These are phyloP conservation scores for Cyclotella distinguenda DNA, from an alignment of 108 stramenopile species.

Conservation along the genomic window DNA sequence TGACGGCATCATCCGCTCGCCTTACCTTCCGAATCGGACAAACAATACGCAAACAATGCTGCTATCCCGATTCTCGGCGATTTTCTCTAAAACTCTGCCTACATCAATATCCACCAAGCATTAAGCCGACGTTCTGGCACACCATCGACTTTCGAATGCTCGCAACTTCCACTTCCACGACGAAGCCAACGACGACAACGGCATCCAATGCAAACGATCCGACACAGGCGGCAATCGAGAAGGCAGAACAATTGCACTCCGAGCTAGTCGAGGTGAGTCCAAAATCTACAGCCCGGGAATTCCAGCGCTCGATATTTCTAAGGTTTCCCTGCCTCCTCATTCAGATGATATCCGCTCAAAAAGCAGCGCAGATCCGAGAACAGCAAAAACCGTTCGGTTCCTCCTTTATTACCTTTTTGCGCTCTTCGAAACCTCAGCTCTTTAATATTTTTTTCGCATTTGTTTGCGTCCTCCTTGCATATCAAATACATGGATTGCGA, in stretches of 20 bases:
- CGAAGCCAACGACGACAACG: no score
- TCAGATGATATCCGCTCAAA: constrained; percentile 37
- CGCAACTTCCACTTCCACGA: no score
- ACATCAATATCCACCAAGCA: no score
- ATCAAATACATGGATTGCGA: constrained; percentile 46
- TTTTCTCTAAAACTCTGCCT: no score
- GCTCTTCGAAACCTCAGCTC: constrained; percentile 38
- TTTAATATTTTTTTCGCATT: constrained; percentile 55
- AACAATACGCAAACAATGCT: no score
- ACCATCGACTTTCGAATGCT: no score
- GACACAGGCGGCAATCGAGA: constrained; percentile 29
- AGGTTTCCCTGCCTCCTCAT: background rate
- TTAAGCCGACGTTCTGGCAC: no score
- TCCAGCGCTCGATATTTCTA: background rate
- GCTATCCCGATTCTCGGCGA: no score
- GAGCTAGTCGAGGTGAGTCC: constrained; percentile 32
- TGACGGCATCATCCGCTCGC: no score
- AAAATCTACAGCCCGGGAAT: background rate
- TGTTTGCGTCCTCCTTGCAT: constrained; percentile 46
- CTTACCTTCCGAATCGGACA: no score
- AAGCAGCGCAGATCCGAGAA: constrained; percentile 7
- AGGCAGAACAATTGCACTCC: constrained; percentile 39
- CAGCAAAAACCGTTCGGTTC: constrained; percentile 21
- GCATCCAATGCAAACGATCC: constrained; percentile 17
- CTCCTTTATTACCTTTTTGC: constrained; percentile 31